Conservation (phyloP, 441 rosid genomes). For the Syzygium malaccense region DNA sequence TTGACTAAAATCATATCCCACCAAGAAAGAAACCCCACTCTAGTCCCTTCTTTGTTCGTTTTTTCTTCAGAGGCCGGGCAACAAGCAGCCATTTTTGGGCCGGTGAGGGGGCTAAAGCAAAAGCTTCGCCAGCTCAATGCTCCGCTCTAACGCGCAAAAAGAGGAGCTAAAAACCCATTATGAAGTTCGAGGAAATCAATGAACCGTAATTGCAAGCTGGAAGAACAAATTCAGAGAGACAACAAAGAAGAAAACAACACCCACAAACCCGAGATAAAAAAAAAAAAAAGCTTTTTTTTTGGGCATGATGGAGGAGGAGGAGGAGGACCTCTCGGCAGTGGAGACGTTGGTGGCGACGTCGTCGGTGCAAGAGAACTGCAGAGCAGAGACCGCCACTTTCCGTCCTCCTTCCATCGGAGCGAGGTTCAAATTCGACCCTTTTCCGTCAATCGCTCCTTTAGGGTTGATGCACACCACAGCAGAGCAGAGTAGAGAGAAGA, state of each 20-base stretch:
- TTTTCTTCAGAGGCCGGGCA: background rate
- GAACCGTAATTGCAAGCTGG: background rate
- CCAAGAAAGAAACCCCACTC: background rate
- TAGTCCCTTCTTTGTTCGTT: background rate
- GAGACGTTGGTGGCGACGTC: conserved; percentile 49
- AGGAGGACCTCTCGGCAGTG: conserved; percentile 49
- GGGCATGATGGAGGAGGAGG: background rate
- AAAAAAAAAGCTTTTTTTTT: background rate
- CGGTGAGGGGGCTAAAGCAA: background rate
- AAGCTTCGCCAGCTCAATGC: background rate
- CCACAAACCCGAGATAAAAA: background rate
- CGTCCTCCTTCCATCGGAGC: background rate
- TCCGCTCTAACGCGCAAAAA: background rate
- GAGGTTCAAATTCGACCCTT: background rate
- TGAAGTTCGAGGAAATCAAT: background rate
- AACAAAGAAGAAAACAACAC: background rate
- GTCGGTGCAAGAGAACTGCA: conserved; percentile 65
- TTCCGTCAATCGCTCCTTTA: background rate
- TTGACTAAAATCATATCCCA: background rate
- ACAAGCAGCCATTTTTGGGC: background rate
- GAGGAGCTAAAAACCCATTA: background rate
- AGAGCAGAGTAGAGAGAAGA: background rate
- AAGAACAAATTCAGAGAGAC: background rate
- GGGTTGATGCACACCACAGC: background rate
- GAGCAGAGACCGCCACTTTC: conserved; percentile 45